Percentiles rank a stretch among this genome's conserved stretches.
Evolutionary conservation across 2,329 filamentous ascomycete genomes (phyloP).

Genomic region (Xylariaceae sp.): DNA sequence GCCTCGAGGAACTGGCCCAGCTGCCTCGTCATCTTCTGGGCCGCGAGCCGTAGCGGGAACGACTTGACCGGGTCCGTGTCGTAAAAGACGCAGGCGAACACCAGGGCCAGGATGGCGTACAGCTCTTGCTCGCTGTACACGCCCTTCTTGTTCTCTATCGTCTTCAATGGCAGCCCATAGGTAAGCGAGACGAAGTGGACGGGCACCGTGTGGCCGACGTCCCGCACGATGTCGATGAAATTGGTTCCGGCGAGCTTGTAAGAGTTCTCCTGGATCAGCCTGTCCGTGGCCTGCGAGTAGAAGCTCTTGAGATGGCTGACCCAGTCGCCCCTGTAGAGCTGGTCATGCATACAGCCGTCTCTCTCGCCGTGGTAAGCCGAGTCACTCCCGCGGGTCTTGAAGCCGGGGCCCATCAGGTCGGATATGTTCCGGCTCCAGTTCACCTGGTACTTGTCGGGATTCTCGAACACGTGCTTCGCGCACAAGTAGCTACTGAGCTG

Average conservation of each 20-base stretch:
- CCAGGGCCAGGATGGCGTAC: constrained; percentile 50
- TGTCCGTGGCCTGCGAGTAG: constrained; percentile 56
- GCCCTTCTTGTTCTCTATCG: constrained; percentile 50
- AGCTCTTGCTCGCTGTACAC: constrained; percentile 53
- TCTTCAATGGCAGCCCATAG: constrained; percentile 65
- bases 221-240: constrained; percentile 66
- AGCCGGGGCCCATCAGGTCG: constrained; percentile 53
- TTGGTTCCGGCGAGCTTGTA: constrained; percentile 55
- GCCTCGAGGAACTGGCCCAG: constrained; percentile 43
- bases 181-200: constrained; percentile 57
- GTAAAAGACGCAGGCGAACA: constrained; percentile 54
- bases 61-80: constrained; percentile 52
- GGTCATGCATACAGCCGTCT: constrained; percentile 47
- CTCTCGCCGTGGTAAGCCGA: constrained; percentile 43
- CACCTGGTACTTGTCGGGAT: constrained; percentile 56
- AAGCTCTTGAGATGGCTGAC: constrained; percentile 37
- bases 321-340: constrained; percentile 52
- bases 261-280: constrained; percentile 59
- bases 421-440: constrained; percentile 59
- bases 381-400: constrained; percentile 39
- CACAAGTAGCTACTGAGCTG: constrained; percentile 57
- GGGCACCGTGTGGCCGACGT: constrained; percentile 63
- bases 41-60: constrained; percentile 49
- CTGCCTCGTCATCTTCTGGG: constrained; percentile 43
- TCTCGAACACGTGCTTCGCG: constrained; percentile 56